Base-by-base conservation (phyloP, 495 filamentous ascomycete species). In the Baudoinia panamericana region DNA sequence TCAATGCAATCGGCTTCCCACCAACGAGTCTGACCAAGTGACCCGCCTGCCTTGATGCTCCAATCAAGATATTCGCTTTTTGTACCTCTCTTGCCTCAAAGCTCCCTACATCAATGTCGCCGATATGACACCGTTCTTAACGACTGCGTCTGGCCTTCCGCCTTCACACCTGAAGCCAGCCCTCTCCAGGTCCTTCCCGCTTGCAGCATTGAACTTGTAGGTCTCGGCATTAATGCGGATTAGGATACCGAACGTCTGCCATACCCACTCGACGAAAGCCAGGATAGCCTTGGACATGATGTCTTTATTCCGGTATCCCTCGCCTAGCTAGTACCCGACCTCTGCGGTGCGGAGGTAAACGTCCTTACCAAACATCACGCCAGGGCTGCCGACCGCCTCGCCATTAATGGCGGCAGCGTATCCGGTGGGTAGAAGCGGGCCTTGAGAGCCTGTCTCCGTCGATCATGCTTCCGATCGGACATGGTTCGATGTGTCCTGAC, bases 251-350 rank as follows among this genome's bases (percentile, higher is more conserved):
- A 39, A 48, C 20, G 47, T 51, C 23, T 47, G 21, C 33, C 54
- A 61, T 16, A 36, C 43, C 51, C 54, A 62, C 9, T 36, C 43
- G 24, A 52, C 44, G 22, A 62, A 46, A 18, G 45, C 51, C 18
- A 33, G 31, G 26, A 54, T 19, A 6, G 46, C 55, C 26, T 41
- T 50, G 3, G 37, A 45, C 37, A 50, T 50, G 18, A 55, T 41
- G 7, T 54, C 57, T 35, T 46, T 39, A 2, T 56, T 53, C 53
- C 49, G 50, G 21, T 46, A 49, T 33, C 50, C 41, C 36, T 57
- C 55, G 1, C 51, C 53, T 18, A 62, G 34, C 59, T 57, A 62
- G 35, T 60, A 62, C 28, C 55, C 59, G 12, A 62, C 20, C 33
- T 55, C 53, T 0, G 50, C 57, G 5, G 36, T 48, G 24, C 53